These are phyloP conservation scores for Tetrahymena thermophila DNA, from an alignment of 73 alveolate species.

Conservation along the genomic window DNA sequence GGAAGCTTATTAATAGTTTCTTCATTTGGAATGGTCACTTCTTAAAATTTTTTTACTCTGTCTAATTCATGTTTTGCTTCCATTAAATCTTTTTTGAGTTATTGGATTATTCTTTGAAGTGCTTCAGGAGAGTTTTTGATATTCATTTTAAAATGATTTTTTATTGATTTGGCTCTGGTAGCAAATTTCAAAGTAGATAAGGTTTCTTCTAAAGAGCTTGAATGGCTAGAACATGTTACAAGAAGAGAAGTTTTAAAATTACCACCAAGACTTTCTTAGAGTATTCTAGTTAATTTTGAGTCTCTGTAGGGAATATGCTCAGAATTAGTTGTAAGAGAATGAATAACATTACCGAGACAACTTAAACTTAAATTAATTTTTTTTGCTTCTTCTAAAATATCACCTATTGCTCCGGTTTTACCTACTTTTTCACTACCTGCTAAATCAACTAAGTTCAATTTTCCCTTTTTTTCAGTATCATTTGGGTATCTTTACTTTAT, in stretches of 20 bases:
- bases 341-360: conserved; percentile 89
- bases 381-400: conserved; percentile 89
- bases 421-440: conserved; percentile 93
- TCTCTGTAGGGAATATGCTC: conserved; percentile 94
- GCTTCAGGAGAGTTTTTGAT: conserved; percentile 66
- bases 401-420: conserved; percentile 85
- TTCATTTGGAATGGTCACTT: conserved; percentile 30
- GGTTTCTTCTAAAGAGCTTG: conserved; percentile 82
- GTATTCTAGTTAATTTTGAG: conserved; percentile 87
- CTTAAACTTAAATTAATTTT: conserved; percentile 84
- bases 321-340: conserved; percentile 65
- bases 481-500: conserved; percentile 52
- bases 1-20: background rate
- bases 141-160: conserved; percentile 67
- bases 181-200: conserved; percentile 85
- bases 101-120: conserved; percentile 39
- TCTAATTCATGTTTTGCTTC: conserved; percentile 41
- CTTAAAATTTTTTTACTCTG: conserved; percentile 1
- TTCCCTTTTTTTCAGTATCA: conserved; percentile 75
- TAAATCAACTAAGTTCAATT: conserved; percentile 81
- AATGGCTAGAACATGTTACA: conserved; percentile 85
- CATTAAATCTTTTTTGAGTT: conserved; percentile 34
- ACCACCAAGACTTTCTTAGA: conserved; percentile 95
- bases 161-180: conserved; percentile 80
- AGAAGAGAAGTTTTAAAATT: conserved; percentile 87